phyloP scores from a whole-genome alignment of 306 rosid genomes.

The Ceratonia siliqua region DNA sequence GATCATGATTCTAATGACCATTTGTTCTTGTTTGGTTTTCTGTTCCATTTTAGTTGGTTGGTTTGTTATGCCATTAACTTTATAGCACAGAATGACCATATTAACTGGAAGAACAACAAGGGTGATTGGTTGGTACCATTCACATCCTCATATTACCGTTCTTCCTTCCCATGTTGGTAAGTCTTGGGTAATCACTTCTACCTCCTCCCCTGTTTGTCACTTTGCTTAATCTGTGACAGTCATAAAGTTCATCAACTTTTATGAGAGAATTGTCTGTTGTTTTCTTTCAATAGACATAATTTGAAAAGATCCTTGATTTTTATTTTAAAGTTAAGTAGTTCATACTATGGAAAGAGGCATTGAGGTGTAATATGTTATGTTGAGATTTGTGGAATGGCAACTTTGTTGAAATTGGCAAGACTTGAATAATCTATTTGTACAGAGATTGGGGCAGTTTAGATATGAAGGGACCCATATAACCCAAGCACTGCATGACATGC shows the following conservation, averaged over 20 bases:
- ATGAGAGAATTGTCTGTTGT: background rate
- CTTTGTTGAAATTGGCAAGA: background rate
- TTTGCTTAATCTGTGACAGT: background rate
- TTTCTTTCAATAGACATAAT: background rate
- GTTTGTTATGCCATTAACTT: constrained; percentile 56
- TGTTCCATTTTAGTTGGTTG: background rate
- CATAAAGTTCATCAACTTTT: background rate
- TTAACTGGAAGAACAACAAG: constrained; percentile 80
- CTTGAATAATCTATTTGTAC: background rate
- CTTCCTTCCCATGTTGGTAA: constrained; percentile 97
- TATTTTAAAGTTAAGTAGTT: background rate
- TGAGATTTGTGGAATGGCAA: background rate
- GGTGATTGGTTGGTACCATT: constrained; percentile 99
- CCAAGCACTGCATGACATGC: background rate
- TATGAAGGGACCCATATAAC: background rate
- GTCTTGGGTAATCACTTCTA: constrained; percentile 30
- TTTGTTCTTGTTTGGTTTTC: background rate
- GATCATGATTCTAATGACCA: background rate
- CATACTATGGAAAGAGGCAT: background rate
- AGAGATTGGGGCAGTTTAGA: constrained; percentile 8
- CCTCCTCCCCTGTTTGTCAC: background rate
- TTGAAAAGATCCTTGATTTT: background rate
- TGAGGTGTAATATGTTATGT: background rate
- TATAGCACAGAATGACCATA: constrained; percentile 66
- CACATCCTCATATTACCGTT: constrained; percentile 98